These are phyloP conservation scores for Candida parachauliodes DNA, from an alignment of 805 yeast species.

Conservation along the genomic window DNA sequence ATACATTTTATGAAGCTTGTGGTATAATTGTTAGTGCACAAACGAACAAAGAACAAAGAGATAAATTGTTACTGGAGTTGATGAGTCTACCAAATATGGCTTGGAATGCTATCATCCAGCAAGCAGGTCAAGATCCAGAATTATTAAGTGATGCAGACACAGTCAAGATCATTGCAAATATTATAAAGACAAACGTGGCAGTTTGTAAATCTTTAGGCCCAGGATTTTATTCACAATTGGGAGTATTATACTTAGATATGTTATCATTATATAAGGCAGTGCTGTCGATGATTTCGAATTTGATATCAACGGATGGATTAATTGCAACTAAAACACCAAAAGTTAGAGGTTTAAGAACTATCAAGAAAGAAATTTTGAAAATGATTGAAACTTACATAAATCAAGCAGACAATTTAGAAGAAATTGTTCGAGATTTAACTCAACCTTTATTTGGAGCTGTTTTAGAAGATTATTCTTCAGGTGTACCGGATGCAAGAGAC, in stretches of 20 bases:
- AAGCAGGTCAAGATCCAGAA: conserved; percentile 80
- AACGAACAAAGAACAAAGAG: conserved; percentile 62
- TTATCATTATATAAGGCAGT: conserved; percentile 85
- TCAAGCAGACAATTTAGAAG: conserved; percentile 81
- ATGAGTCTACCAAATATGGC: conserved; percentile 94
- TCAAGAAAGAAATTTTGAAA: conserved; percentile 89
- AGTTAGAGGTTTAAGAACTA: conserved; percentile 92
- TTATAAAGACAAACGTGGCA: conserved; percentile 91
- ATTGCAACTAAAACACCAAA: conserved; percentile 93
- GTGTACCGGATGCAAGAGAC: conserved; percentile 95
- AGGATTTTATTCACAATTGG: conserved; percentile 84
- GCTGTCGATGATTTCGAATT: conserved; percentile 75
- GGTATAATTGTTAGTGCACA: conserved; percentile 92
- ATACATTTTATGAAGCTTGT: conserved; percentile 96
- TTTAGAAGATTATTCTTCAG: conserved; percentile 80
- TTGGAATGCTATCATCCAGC: conserved; percentile 85
- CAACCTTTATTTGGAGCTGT: conserved; percentile 82
- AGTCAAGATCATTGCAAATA: conserved; percentile 88
- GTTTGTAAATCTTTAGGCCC: conserved; percentile 95
- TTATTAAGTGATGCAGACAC: conserved; percentile 75
- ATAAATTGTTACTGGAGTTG: conserved; percentile 66
- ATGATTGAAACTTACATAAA: conserved; percentile 85
- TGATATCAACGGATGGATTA: conserved; percentile 75
- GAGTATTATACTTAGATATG: conserved; percentile 84
- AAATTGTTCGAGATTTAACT: conserved; percentile 76